Evolutionary conservation across 208 protist species (phyloP).

Genomic region (Acanthamoeba polyphaga): DNA sequence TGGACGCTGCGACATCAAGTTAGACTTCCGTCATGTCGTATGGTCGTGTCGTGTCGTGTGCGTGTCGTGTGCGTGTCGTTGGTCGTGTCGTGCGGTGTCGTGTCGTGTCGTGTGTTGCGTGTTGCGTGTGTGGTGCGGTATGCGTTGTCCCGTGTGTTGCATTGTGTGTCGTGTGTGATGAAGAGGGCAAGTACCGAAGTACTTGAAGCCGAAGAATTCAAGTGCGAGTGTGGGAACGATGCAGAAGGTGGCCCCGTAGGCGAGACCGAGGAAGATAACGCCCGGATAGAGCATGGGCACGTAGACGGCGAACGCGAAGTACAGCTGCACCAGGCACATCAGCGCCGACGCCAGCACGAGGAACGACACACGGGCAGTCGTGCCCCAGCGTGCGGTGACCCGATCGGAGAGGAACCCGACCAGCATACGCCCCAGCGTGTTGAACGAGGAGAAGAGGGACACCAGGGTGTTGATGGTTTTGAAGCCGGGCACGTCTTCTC

Average conservation of each 20-base stretch:
- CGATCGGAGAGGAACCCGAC: slow-evolving; percentile 53
- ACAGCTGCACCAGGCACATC: slow-evolving; percentile 21
- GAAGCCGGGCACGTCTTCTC: background rate
- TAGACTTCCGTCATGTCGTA: background rate
- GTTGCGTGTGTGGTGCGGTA: too few relatives aligned
- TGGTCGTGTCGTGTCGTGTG: too few relatives aligned
- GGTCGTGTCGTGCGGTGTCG: too few relatives aligned
- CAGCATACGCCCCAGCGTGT: slow-evolving; percentile 49
- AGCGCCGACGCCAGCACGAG: background rate
- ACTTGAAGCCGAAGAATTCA: slow-evolving; percentile 50
- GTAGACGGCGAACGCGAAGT: slow-evolving; percentile 23
- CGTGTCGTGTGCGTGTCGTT: too few relatives aligned
- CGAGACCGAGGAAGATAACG: slow-evolving; percentile 7
- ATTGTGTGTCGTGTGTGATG: too few relatives aligned
- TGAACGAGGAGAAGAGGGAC: slow-evolving; percentile 61
- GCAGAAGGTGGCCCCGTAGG: slow-evolving; percentile 55
- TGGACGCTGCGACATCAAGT: background rate
- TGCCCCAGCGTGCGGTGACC: slow-evolving; percentile 23
- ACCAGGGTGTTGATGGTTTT: slow-evolving; percentile 56
- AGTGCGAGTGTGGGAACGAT: slow-evolving; percentile 1
- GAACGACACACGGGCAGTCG: background rate
- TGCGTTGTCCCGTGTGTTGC: too few relatives aligned
- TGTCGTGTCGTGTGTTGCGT: background rate
- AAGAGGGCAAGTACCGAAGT: slow-evolving; percentile 3
- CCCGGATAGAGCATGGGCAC: slow-evolving; percentile 51